Base-by-base conservation (phyloP, 169 alveolate species). In the Plasmodium fragile region DNA sequence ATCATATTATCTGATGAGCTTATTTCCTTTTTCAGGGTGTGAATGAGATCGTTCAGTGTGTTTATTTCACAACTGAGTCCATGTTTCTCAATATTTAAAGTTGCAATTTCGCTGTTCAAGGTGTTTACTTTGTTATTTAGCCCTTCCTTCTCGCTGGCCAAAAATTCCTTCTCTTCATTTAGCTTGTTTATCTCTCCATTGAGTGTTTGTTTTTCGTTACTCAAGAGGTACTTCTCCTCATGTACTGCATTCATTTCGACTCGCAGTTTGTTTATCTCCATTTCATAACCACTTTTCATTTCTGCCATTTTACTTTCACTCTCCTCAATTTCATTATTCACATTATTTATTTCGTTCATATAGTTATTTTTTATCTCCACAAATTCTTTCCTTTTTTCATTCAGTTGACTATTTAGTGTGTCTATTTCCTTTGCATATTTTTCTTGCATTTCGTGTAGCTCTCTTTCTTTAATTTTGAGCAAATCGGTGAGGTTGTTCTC, bases 291-390 rank as follows among this genome's bases (percentile, higher is more conserved):
- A 36, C 70, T 71, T 69, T 34, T 77, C 55, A 75, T 30, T 55
- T 87, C 49, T 3, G 13, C 71, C 71, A 36, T 32, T 59, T 87
- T 65, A 28, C 49, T 59, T 22, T 36, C 36, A 32, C 71, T 32
- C 71, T 77, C 73, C 80, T 87, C 82, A 18, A 77, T 41, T 87
- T 87, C 87, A 39, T 65, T 82, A 25, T 52, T 87, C 16, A 87
- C 49, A 10, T 87, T 75, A 32, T 49, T 87, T 87, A 87, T 41
- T 41, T 87, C 90, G 59, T 22, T 52, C 7, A 53, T 53, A 41
- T 84, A 39, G 59, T 4, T 73, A 32, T 84, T 84, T 84, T 84
- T 84, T 32, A 32, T 34, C 43, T 84, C 69, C 30, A 45, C 52
- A 34, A 3, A 84, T 34, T 84, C 93, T 55, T 52, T 53, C 75